These are phyloP conservation scores for Coniella vitis DNA, from an alignment of 2,329 filamentous ascomycete species.

Conservation along the genomic window DNA sequence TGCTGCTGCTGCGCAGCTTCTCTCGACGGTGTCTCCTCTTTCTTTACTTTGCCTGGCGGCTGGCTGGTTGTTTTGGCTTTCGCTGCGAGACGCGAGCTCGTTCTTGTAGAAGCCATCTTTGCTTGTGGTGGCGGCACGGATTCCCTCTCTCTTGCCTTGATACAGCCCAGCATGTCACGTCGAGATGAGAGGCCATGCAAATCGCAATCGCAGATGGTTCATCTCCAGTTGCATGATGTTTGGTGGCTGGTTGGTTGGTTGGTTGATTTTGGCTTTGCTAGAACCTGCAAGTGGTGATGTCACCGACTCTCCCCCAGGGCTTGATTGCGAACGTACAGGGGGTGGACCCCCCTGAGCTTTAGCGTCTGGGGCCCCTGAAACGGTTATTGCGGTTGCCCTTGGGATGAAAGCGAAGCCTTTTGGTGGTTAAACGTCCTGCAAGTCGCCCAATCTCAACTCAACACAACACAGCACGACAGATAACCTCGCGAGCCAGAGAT, in stretches of 20 bases:
- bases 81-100: conserved; percentile 7
- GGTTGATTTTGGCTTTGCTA: background rate
- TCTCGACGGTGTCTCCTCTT: too few relatives aligned
- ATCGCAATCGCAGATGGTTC: background rate
- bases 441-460: too few relatives aligned
- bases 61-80: conserved; percentile 8
- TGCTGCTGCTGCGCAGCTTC: background rate
- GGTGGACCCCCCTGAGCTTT: background rate
- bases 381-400: background rate
- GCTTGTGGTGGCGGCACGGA: background rate
- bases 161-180: too few relatives aligned
- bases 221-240: background rate
- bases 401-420: too few relatives aligned
- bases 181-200: background rate
- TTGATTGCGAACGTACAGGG: conserved; percentile 1
- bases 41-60: background rate
- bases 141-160: too few relatives aligned
- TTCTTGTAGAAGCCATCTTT: conserved; percentile 5
- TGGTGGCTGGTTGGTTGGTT: background rate
- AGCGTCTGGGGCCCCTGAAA: background rate
- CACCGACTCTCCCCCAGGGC: conserved; percentile 3
- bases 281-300: conserved; percentile 13
- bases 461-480: too few relatives aligned
- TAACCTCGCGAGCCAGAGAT: too few relatives aligned
- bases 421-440: too few relatives aligned